Base-by-base conservation (phyloP, 768 basidiomycete genomes). In the Mycena filopes region DNA sequence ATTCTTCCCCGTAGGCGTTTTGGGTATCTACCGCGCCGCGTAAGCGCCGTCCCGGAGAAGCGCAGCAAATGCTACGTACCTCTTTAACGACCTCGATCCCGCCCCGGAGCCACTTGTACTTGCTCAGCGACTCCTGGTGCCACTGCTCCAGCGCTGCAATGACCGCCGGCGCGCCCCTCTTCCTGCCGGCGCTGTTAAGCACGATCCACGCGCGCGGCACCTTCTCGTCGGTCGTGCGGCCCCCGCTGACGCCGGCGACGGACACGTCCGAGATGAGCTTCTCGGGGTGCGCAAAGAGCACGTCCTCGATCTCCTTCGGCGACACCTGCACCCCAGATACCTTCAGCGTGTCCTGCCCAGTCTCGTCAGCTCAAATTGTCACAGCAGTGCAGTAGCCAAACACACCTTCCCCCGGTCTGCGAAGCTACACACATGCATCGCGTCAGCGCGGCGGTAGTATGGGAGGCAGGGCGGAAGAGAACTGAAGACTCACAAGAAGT, bases 131-230 rank as follows among this genome's bases (percentile, higher is more conserved):
- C 74, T 84, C 79, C 63, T 83, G 79, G 40, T 85, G 80, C 92
- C 91, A 94, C 13, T 66, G 75, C 23, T 91, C 84, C 4, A 95
- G 77, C 55, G 78, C 82, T 51, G 78, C 75, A 3, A 84, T 71
- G 9, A 82, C 84, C 41, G 71, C 75, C 8, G 67, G 68, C 1
- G 74, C 73, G 11, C 90, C 89, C 6, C 81, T 70, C 45, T 77
- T 79, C 70, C 81, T 83, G 9, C 93, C 93, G 1, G 73, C 71
- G 0, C 77, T 66, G 60, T 87, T 90, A 9, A 94, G 76, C 0
- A 93, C 90, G 45, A 94, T 71, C 93, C 93, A 94, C 2, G 93
- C 93, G 1, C 88, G 85, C 0, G 93, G 92, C 1, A 90, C 82
- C 70, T 87, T 88, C 77, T 94, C 93, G 71, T 93, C 91, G 0